Evolutionary conservation across 2,329 filamentous ascomycete species (phyloP).

Genomic region (Trichoderma sp.): DNA sequence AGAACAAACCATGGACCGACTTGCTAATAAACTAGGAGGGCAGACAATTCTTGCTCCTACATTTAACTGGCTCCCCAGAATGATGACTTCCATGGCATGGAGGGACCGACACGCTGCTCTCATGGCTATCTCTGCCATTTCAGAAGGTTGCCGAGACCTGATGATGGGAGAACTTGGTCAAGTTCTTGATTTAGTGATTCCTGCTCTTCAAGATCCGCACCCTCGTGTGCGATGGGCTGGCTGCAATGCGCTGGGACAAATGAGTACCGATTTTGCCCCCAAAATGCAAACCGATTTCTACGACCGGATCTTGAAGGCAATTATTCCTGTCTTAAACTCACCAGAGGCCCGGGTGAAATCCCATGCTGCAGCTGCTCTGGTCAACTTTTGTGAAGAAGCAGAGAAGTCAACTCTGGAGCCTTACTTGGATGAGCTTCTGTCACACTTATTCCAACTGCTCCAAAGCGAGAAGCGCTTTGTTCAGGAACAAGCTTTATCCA

Average conservation of each 20-base stretch:
- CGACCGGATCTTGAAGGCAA: conserved; percentile 79
- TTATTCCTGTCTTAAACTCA: conserved; percentile 88
- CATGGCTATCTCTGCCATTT: conserved; percentile 98
- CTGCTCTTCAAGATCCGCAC: conserved; percentile 84
- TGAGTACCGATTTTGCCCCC: conserved; percentile 98
- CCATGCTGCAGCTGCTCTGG: conserved; percentile 93
- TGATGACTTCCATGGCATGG: conserved; percentile 96
- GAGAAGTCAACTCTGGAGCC: conserved; percentile 90
- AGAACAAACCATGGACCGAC: conserved; percentile 96
- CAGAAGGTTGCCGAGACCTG: conserved; percentile 91
- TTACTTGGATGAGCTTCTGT: conserved; percentile 85
- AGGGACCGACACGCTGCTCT: conserved; percentile 92
- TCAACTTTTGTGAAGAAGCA: conserved; percentile 98
- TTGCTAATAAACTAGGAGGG: conserved; percentile 97
- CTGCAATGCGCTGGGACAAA: conserved; percentile 97
- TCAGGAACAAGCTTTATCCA: conserved; percentile 95
- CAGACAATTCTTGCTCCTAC: conserved; percentile 88
- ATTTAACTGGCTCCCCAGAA: conserved; percentile 94
- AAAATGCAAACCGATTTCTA: conserved; percentile 98
- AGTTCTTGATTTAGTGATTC: conserved; percentile 91
- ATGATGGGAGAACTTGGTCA: conserved; percentile 96
- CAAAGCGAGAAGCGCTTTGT: conserved; percentile 94
- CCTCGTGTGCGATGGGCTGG: conserved; percentile 95
- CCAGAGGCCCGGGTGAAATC: conserved; percentile 93
- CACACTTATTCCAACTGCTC: conserved; percentile 81